Base-by-base conservation (phyloP, 1,139 yeast species). In the Maudiozyma humilis region DNA sequence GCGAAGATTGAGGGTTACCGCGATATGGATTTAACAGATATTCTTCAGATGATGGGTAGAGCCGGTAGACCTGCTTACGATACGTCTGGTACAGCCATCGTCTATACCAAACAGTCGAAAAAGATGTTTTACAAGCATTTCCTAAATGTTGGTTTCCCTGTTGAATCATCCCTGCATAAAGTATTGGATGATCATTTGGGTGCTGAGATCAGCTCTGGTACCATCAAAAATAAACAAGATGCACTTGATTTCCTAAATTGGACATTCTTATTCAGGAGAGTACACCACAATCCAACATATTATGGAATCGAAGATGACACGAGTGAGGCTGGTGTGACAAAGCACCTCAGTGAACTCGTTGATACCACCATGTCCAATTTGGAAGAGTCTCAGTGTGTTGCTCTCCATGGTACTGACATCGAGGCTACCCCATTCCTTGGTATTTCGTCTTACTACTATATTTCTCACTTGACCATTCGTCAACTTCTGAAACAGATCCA, bases 41-140 rank as follows among this genome's bases (percentile, higher is more conserved):
- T 93, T 32, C 83, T 93, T 49, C 99, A 93, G 67, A 93, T 93
- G 55, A 91, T 93, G 68, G 99, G 99, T 55, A 85, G 99, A 69
- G 98, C 98, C 34, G 99, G 99, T 67, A 79, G 99, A 67, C 99
- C 99, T 0, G 98, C 93, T 55, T 93, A 79, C 64, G 66, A 64
- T 12, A 96, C 93, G 56, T 78, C 77, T 46, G 99, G 98, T 70
- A 85, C 91, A 2, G 97, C 97, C 69, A 81, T 88, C 33, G 69
- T 93, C 43, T 79, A 91, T 61, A 91, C 98, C 0, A 67, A 93
- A 48, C 97, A 89, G 0, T 74, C 95, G 0, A 73, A 76, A 49
- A 97, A 89, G 57, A 71, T 78, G 44, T 66, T 93, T 23, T 95
- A 88, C 53, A 95, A 87, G 56, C 93, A 91, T 57, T 58, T 93